Percentiles rank a stretch among this genome's conserved stretches.
Conservation (phyloP, 1,284 basidiomycete species). For the Xerocomus minutiporus region DNA sequence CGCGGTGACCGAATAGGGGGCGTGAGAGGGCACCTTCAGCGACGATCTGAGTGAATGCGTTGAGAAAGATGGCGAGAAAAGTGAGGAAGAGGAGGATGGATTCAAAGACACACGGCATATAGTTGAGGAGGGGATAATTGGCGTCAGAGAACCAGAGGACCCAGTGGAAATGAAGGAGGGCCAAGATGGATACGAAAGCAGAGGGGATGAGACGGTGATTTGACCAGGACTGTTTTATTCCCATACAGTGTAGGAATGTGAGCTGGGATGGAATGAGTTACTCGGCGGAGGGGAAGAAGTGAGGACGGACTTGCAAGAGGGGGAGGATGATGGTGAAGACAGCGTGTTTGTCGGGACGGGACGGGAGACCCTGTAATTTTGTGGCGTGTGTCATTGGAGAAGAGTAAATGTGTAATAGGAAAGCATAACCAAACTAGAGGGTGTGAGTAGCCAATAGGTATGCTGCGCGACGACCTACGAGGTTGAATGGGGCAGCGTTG, state of each 20-base stretch:
- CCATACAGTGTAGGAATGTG: slow-evolving; percentile 58
- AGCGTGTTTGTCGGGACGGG: slow-evolving; percentile 65
- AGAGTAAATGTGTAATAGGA: slow-evolving; percentile 67
- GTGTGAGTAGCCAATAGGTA: background rate
- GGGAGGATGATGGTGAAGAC: slow-evolving; percentile 65
- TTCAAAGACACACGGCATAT: slow-evolving; percentile 67
- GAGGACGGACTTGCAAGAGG: slow-evolving; percentile 51
- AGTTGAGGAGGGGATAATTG: slow-evolving; percentile 65
- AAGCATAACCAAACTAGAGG: slow-evolving; percentile 65
- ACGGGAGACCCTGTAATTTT: slow-evolving; percentile 41
- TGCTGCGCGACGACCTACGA: slow-evolving; percentile 42
- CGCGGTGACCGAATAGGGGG: slow-evolving; percentile 45
- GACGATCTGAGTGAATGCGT: slow-evolving; percentile 59
- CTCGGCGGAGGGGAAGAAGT: background rate
- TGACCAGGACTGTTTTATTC: slow-evolving; percentile 56
- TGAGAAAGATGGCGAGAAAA: slow-evolving; percentile 52
- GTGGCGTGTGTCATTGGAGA: slow-evolving; percentile 54
- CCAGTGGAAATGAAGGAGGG: slow-evolving; percentile 61
- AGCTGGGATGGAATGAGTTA: slow-evolving; percentile 38
- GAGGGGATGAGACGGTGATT: slow-evolving; percentile 63
- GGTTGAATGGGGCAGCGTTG: slow-evolving; percentile 59
- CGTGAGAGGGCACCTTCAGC: slow-evolving; percentile 47
- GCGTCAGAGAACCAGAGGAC: slow-evolving; percentile 49
- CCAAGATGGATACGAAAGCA: slow-evolving; percentile 52
- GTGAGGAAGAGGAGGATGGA: slow-evolving; percentile 53